phyloP scores from a whole-genome alignment of 1,139 yeast genomes.

The Taiozyma sp. region DNA sequence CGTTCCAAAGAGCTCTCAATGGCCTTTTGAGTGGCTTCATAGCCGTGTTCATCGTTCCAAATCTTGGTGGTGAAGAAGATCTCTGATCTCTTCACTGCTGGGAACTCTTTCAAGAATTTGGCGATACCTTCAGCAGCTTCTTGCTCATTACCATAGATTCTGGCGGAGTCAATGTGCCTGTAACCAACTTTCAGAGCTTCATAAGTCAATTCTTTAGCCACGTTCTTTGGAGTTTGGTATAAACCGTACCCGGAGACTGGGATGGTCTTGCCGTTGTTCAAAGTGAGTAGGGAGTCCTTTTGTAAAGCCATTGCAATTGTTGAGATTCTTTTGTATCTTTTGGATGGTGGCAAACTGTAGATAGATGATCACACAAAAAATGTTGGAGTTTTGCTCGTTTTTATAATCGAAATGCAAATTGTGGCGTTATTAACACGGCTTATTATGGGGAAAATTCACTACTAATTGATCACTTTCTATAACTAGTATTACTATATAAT shows the following conservation, averaged over 20 bases:
- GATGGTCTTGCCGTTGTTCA: slow-evolving; percentile 16
- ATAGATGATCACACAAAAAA: no score
- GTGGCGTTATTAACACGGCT: background rate
- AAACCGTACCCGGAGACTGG: slow-evolving; percentile 20
- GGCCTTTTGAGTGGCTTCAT: slow-evolving; percentile 48
- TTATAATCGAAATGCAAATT: background rate
- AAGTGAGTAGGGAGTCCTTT: slow-evolving; percentile 14
- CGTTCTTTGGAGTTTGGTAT: slow-evolving; percentile 13
- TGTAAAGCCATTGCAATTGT: slow-evolving; percentile 24
- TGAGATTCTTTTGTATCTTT: background rate
- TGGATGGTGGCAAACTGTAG: no score
- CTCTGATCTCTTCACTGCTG: slow-evolving; percentile 16
- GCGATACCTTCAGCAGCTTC: slow-evolving; percentile 18
- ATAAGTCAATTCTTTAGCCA: slow-evolving; percentile 11
- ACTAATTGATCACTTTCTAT: no score
- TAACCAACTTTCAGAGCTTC: slow-evolving; percentile 23
- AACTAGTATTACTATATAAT: no score
- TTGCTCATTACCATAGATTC: slow-evolving; percentile 13
- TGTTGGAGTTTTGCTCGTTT: no score
- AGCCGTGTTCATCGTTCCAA: slow-evolving; percentile 22
- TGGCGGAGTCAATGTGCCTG: slow-evolving; percentile 20
- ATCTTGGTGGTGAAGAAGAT: slow-evolving; percentile 20
- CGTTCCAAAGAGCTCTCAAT: slow-evolving; percentile 44
- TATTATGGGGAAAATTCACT: no score
- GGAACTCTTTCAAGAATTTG: slow-evolving; percentile 13